A percentile compares a stretch with the other conserved stretches of the same genome.
These are phyloP conservation scores for Cutaneotrichosporon sp. DNA, from an alignment of 1,284 basidiomycete species.

Conservation along the genomic window DNA sequence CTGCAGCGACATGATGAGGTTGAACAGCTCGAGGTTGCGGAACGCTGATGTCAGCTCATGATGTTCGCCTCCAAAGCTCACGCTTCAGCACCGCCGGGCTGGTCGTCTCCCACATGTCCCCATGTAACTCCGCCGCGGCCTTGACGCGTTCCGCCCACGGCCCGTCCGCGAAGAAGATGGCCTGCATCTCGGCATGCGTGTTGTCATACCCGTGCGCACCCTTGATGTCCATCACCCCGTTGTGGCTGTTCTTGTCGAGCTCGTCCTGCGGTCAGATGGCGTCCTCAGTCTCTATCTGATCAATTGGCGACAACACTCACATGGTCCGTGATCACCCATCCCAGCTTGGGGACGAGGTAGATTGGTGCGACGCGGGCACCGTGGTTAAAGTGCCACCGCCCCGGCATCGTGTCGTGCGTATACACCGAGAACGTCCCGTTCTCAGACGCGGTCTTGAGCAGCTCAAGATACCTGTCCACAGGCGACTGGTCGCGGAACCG, in stretches of 20 bases:
- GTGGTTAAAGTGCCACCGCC: conserved; percentile 71
- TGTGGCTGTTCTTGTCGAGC: conserved; percentile 3
- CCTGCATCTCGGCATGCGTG: conserved; percentile 71
- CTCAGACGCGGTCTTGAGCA: conserved; percentile 57
- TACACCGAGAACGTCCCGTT: conserved; percentile 72
- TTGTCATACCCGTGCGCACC: conserved; percentile 60
- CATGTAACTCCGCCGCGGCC: background rate
- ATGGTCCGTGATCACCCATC: conserved; percentile 67
- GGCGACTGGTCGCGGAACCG: conserved; percentile 11
- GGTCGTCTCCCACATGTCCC: conserved; percentile 44
- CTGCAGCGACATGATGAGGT: conserved; percentile 73
- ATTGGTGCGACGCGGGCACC: conserved; percentile 78
- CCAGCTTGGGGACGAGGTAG: conserved; percentile 77
- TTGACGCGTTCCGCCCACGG: conserved; percentile 17
- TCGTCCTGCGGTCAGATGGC: conserved; percentile 52
- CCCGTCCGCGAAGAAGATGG: conserved; percentile 72
- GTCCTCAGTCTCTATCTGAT: background rate
- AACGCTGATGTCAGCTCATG: conserved; percentile 59
- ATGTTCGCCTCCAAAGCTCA: conserved; percentile 23
- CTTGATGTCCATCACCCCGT: conserved; percentile 9
- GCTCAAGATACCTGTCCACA: conserved; percentile 46
- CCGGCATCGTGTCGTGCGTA: conserved; percentile 76
- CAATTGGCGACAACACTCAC: no score
- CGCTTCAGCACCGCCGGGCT: conserved; percentile 69
- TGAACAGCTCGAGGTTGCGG: conserved; percentile 80